A percentile compares a stretch with the other conserved stretches of the same genome.
Evolutionary conservation across 148 eudicot genomes (phyloP).

Genomic region (Rhododendron ovatum): DNA sequence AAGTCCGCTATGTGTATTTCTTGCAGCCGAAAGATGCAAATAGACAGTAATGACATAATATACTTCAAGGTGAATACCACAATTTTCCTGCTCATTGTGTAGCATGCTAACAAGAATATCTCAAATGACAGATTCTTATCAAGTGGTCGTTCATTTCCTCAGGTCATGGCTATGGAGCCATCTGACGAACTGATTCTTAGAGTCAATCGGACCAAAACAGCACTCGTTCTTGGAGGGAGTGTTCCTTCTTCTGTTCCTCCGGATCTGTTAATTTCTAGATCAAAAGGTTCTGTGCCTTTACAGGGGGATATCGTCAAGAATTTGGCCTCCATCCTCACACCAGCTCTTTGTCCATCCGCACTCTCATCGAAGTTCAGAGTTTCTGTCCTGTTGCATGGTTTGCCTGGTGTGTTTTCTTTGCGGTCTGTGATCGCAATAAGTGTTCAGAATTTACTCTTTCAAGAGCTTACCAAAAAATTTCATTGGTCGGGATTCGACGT

Average conservation of each 20-base stretch:
- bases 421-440: neutral
- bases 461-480: neutral
- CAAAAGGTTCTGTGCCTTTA: constrained; percentile 41
- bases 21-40: constrained; percentile 51
- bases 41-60: constrained; percentile 37
- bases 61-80: constrained; percentile 69
- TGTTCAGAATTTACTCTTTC: neutral
- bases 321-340: constrained; percentile 70
- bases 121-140: neutral
- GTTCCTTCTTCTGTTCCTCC: constrained; percentile 83
- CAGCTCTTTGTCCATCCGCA: constrained; percentile 74
- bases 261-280: constrained; percentile 40
- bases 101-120: constrained; percentile 5
- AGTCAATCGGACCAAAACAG: constrained; percentile 68
- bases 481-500: neutral
- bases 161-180: constrained; percentile 91
- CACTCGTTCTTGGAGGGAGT: constrained; percentile 90
- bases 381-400: constrained; percentile 66
- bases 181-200: constrained; percentile 60
- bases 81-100: constrained; percentile 5
- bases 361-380: constrained; percentile 80
- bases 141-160: constrained; percentile 18
- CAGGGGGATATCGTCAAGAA: constrained; percentile 51
- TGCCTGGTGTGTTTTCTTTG: constrained; percentile 52
- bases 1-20: constrained; percentile 63